Evolutionary conservation across 345 rosid species (phyloP), one percentile per base, ranked within the genome.

Genomic region (Dipteronia sinensis): DNA sequence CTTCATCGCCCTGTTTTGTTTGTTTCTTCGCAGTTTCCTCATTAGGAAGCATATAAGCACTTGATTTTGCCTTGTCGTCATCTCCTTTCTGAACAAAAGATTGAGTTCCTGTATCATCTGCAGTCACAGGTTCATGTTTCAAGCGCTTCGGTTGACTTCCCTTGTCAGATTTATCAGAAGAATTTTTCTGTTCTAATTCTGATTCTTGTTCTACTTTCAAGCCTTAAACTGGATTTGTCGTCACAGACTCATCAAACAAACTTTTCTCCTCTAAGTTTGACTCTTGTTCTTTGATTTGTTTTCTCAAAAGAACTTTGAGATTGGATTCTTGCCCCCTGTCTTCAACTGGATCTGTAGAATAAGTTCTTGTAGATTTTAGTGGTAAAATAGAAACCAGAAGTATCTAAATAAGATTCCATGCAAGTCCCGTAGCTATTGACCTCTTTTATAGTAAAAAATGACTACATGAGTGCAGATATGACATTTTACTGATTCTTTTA

Each of bases 221-320:
- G 64, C 46, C 67, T 63, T 44, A 46, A 10, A 40, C 77, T 22
- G 13, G 29, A 47, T 70, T 81, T 6, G 34, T 65, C 47, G 62
- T 44, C 0, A 67, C 63, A 47, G 83, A 78, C 46, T 82, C 61
- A 12, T 71, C 79, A 27, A 3, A 55, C 1, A 72, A 55, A 62
- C 65, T 40, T 75, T 62, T 74, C 72, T 80, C 82, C 65, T 84
- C 87, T 22, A 12, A 67, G 42, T 76, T 53, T 51, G 68, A 72
- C 76, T 84, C 83, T 38, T 71, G 72, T n/a, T n/a, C n/a, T n/a
- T n/a, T n/a, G n/a, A n/a, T n/a, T n/a, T n/a, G n/a, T n/a, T n/a
- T n/a, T n/a, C 65, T 93, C 88, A 74, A 83, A 92, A 95, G 79
- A 92, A 95, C 75, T 89, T 93, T 6, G 96, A 89, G 83, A 95